Evolutionary conservation across 768 basidiomycete species (phyloP).

Genomic region (Hortiboletus campestris): DNA sequence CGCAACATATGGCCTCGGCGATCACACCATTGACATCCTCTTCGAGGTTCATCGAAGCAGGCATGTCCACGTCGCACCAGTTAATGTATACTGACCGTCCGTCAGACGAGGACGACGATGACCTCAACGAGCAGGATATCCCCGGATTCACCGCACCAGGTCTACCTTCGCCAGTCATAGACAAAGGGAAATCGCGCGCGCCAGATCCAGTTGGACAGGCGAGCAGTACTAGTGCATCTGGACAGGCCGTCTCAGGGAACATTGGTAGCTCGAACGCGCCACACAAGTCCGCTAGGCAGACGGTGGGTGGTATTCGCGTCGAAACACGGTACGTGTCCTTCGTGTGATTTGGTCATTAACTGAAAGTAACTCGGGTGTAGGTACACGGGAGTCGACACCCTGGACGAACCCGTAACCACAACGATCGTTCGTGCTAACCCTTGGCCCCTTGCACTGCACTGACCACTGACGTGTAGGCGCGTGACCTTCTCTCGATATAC

Average conservation of each 20-base stretch:
- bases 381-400: conserved; percentile 80
- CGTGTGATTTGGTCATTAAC: neutral
- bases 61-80: conserved; percentile 32
- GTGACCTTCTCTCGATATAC: conserved; percentile 89
- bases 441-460: conserved; percentile 5
- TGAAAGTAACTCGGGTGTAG: conserved; percentile 25
- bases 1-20: conserved; percentile 24
- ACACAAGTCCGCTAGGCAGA: conserved; percentile 52
- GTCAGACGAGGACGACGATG: conserved; percentile 69
- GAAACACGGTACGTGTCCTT: conserved; percentile 71
- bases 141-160: conserved; percentile 74
- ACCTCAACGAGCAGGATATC: conserved; percentile 78
- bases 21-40: conserved; percentile 55
- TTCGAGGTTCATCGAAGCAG: conserved; percentile 81
- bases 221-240: conserved; percentile 29
- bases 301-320: conserved; percentile 80
- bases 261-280: conserved; percentile 55
- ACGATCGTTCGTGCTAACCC: conserved; percentile 70
- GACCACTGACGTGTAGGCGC: conserved; percentile 50
- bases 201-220: conserved; percentile 50
- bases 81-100: conserved; percentile 1
- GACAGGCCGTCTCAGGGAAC: conserved; percentile 60
- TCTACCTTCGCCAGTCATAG: conserved; percentile 42
- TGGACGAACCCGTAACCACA: conserved; percentile 86
- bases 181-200: conserved; percentile 75